Evolutionary conservation across 768 basidiomycete species (phyloP), one percentile per base, ranked within the genome.

Genomic region (Serendipita sp.): DNA sequence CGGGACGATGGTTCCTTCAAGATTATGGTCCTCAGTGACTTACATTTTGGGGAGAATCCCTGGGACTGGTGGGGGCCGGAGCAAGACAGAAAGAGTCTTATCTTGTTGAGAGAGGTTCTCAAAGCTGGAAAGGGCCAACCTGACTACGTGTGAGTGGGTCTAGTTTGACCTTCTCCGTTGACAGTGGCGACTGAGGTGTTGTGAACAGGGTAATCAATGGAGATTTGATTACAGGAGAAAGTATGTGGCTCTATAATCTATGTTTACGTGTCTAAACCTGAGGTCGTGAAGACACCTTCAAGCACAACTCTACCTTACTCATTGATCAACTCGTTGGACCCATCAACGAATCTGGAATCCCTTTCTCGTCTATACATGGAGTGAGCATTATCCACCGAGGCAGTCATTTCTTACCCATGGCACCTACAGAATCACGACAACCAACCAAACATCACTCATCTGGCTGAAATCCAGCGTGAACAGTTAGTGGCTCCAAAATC

Each of bases 11-110:
- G 82, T 1, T 81, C 81, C 1, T 86, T 89, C 78, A 88, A 86
- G 72, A 68, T 89, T 53, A 85, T 82, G 13, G 77, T 88, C 3
- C 87, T 89, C 71, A 86, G 85, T 4, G 88, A 89, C 68, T 72
- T 88, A 35, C 87, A 89, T 70, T 88, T 79, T 66, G 87, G 88
- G 32, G 87, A 89, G 73, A 84, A 86, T 68, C 84, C 86, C 5
- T 85, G 83, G 81, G 83, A 83, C 63, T 71, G 66, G 5, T 85
- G 84, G 82, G 86, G 87, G 0, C 82, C 83, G 18, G 74, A 78
- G 68, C 85, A 89, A 68, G 88, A 89, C 66, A 71, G 74, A 30
- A 84, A 86, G 47, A 88, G 84, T 66, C 78, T 77, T 8, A 73
- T 73, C 3, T 70, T 89, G 65, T 86, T 86, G 81, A 75, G 79